These are phyloP conservation scores for Penicillium expansum DNA, from an alignment of 2,329 filamentous ascomycete genomes.

Conservation along the genomic window DNA sequence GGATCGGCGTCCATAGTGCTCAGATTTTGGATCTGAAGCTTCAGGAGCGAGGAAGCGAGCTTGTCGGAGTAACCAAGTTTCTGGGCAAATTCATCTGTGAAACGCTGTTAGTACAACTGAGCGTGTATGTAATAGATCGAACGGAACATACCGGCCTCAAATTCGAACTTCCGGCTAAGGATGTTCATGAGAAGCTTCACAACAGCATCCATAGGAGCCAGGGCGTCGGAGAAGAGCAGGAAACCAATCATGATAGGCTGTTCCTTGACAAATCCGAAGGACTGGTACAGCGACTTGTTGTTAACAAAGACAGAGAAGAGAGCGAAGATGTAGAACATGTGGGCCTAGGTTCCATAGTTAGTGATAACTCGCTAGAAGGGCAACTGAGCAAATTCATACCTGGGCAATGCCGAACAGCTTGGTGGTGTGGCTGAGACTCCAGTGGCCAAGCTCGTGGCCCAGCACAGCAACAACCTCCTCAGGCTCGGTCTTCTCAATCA, in stretches of 20 bases:
- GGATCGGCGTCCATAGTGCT: slow-evolving; percentile 98
- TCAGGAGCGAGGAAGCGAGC: slow-evolving; percentile 84
- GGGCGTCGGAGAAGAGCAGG: slow-evolving; percentile 94
- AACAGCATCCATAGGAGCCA: slow-evolving; percentile 89
- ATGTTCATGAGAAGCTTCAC: slow-evolving; percentile 96
- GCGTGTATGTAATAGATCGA: neutral
- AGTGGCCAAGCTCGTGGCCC: slow-evolving; percentile 94
- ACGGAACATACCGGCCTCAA: slow-evolving; percentile 69
- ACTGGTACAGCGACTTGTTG: slow-evolving; percentile 84
- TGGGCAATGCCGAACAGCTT: slow-evolving; percentile 83
- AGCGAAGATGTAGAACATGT: slow-evolving; percentile 94
- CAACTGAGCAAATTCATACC: slow-evolving; percentile 49
- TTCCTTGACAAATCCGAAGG: slow-evolving; percentile 82
- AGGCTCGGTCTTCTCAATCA: slow-evolving; percentile 90
- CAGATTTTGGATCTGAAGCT: slow-evolving; percentile 96
- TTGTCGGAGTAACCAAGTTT: slow-evolving; percentile 79
- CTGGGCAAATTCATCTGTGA: slow-evolving; percentile 73
- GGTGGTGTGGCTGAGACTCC: slow-evolving; percentile 93
- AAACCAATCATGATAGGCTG: slow-evolving; percentile 96
- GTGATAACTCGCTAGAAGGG: neutral
- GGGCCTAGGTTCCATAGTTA: slow-evolving; percentile 56
- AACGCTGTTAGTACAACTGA: slow-evolving; percentile 20
- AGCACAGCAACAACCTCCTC: slow-evolving; percentile 93
- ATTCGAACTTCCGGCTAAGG: slow-evolving; percentile 90
- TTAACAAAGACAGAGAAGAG: slow-evolving; percentile 97